Conservation (phyloP, 805 yeast genomes). For the Wickerhamomyces rabaulensis region DNA sequence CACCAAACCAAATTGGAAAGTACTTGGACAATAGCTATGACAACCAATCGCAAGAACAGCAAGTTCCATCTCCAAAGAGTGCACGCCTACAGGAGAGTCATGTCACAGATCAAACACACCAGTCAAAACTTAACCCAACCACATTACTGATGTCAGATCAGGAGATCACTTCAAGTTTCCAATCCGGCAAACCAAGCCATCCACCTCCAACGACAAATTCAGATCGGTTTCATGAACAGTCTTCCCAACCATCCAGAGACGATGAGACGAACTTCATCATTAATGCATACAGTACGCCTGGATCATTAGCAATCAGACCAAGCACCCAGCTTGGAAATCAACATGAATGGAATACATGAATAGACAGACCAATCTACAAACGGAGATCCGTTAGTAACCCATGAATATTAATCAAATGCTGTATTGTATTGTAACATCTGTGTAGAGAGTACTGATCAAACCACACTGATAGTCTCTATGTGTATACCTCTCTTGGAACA, state of each 20-base stretch:
- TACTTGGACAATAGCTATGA: slow-evolving; percentile 13
- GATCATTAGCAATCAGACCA: slow-evolving; percentile 14
- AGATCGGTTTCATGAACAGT: not conserved
- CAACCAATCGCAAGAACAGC: not conserved
- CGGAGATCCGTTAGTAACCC: not conserved
- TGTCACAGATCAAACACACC: not conserved
- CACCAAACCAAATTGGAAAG: slow-evolving; percentile 17
- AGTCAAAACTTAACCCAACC: not conserved
- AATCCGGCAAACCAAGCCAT: not conserved
- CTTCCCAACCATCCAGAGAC: not conserved
- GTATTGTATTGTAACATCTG: not conserved
- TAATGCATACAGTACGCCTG: slow-evolving; percentile 20
- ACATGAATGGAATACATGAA: slow-evolving; percentile 15
- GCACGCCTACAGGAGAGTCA: not conserved
- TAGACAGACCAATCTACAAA: not conserved
- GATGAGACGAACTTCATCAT: slow-evolving; percentile 8
- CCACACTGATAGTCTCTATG: not conserved
- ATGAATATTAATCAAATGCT: not conserved
- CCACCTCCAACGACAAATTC: slow-evolving; percentile 7
- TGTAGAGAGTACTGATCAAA: no score
- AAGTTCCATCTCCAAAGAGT: not conserved
- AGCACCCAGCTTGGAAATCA: slow-evolving; percentile 7
- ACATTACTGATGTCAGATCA: not conserved
- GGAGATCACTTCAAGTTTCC: not conserved
- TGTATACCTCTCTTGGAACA: not conserved